A percentile compares a stretch with the other conserved stretches of the same genome.
Conservation (phyloP, 1,139 yeast species). For the Hanseniaspora gamundiae region DNA sequence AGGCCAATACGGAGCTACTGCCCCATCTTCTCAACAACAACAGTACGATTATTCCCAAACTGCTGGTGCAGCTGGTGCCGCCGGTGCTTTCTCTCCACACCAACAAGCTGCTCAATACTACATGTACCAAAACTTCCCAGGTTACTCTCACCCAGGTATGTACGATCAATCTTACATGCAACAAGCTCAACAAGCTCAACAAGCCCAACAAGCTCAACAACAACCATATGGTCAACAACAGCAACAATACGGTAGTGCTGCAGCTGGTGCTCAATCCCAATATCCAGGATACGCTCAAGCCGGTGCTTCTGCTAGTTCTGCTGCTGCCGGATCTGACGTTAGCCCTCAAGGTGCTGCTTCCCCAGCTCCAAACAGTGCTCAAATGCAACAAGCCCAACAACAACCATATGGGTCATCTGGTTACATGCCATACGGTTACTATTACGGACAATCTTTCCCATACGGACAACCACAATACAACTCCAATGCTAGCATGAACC, state of each 20-base stretch:
- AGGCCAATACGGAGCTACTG: background rate
- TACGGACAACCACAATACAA: constrained; percentile 8
- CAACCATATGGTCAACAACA: constrained; percentile 8
- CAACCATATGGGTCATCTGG: constrained; percentile 5
- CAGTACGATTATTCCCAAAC: constrained; percentile 3
- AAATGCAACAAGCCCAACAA: constrained; percentile 10
- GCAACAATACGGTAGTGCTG: constrained; percentile 3
- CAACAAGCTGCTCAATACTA: constrained; percentile 20
- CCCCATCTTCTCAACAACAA: constrained; percentile 1
- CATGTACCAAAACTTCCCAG: constrained; percentile 25
- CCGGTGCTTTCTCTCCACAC: constrained; percentile 10
- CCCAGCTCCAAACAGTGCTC: constrained; percentile 11
- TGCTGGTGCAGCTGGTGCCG: constrained; percentile 5
- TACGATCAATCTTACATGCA: constrained; percentile 22
- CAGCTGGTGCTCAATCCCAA: constrained; percentile 3
- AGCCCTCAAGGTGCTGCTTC: constrained; percentile 6
- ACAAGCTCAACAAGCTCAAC: constrained; percentile 19
- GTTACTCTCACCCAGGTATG: constrained; percentile 26
- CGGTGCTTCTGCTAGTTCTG: constrained; percentile 5
- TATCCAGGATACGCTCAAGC: constrained; percentile 4
- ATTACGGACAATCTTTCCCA: constrained; percentile 1
- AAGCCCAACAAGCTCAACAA: constrained; percentile 17
- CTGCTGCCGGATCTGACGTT: constrained; percentile 5
- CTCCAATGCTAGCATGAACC: constrained; percentile 3
- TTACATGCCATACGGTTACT: constrained; percentile 7